These are phyloP conservation scores for Candida coquimbonensis DNA, from an alignment of 805 yeast genomes.

Conservation along the genomic window DNA sequence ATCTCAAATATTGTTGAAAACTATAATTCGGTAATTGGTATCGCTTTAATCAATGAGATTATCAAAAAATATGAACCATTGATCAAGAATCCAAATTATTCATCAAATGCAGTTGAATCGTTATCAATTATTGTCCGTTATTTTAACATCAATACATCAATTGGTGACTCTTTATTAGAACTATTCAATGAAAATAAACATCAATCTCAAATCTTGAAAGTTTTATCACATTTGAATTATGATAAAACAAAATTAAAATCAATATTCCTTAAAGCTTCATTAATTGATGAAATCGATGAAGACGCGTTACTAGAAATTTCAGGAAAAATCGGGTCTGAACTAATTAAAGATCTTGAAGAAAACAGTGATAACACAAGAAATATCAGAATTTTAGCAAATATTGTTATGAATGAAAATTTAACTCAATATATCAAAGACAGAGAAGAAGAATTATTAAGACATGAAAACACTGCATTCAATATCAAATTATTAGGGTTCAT, in stretches of 20 bases:
- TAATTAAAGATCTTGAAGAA: conserved; percentile 21
- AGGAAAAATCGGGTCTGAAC: conserved; percentile 19
- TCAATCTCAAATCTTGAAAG: conserved; percentile 19
- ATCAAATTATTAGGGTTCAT: conserved; percentile 44
- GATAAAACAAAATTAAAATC: conserved; percentile 12
- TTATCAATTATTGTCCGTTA: conserved; percentile 15
- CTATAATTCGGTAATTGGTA: conserved; percentile 9
- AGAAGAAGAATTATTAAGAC: conserved; percentile 15
- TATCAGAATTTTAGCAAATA: conserved; percentile 19
- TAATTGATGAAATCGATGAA: conserved; percentile 22
- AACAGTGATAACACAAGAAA: conserved; percentile 13
- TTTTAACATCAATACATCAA: conserved; percentile 14
- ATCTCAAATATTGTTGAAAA: conserved; percentile 19
- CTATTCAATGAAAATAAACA: conserved; percentile 13
- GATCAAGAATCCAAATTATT: conserved; percentile 7
- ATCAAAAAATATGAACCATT: conserved; percentile 10
- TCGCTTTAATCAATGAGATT: conserved; percentile 7
- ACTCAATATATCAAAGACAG: conserved; percentile 16
- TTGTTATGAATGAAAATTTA: conserved; percentile 20
- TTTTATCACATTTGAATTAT: conserved; percentile 16
- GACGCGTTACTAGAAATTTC: conserved; percentile 20
- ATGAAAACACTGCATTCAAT: conserved; percentile 25
- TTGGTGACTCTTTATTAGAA: conserved; percentile 14
- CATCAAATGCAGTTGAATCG: conserved; percentile 17
- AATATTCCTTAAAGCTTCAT: conserved; percentile 18